Base-by-base conservation (phyloP, 2,329 filamentous ascomycete species). In the Hypoxylon rubiginosum region DNA sequence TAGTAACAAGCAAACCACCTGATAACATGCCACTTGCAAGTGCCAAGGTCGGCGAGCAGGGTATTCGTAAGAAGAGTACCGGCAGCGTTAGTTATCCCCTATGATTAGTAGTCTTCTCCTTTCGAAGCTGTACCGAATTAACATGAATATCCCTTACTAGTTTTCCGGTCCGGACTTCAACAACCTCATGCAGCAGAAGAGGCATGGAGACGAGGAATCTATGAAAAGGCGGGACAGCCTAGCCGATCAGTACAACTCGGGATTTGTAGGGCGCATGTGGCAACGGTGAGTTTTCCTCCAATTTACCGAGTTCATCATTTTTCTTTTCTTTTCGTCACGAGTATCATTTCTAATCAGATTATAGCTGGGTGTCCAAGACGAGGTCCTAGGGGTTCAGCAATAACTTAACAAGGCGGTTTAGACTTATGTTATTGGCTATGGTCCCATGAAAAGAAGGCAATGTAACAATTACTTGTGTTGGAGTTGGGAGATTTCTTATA, bases 201-300 rank as follows among this genome's bases (percentile, higher is more conserved):
- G 66, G 15, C 56, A 63, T 3, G 54, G 26, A 1, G 66, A 66
- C 13, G 15, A 54, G 17, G 59, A 30, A 9, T 66, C 66, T 0
- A 6, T 48, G n/a, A 62, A 52, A 11, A 61, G 59, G 34, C 66
- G 63, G 3, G 17, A 60, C n/a, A 68, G 66, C 30, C 51, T 68
- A 24, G 24, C 59, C 10, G 63, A 66, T 2, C 66, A 69, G 21
- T 64, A 64, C 17, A 61, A 49, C 4, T 28, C 52, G 1, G 62
- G 63, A 0, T 66, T 62, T 32, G n/a, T 61, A 15, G 50, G 59
- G 28, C 43, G 39, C 11, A 56, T 58, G 63, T 69, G 66, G 66
- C 34, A 34, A 21, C 64, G 43, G 66, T 69, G 21, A 43, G 65
- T 57, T 4, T 34, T 4, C 11, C 9, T 34, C 41, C 15, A 43